These are phyloP conservation scores for Nemania diffusa DNA, from an alignment of 2,329 filamentous ascomycete species.

Conservation along the genomic window DNA sequence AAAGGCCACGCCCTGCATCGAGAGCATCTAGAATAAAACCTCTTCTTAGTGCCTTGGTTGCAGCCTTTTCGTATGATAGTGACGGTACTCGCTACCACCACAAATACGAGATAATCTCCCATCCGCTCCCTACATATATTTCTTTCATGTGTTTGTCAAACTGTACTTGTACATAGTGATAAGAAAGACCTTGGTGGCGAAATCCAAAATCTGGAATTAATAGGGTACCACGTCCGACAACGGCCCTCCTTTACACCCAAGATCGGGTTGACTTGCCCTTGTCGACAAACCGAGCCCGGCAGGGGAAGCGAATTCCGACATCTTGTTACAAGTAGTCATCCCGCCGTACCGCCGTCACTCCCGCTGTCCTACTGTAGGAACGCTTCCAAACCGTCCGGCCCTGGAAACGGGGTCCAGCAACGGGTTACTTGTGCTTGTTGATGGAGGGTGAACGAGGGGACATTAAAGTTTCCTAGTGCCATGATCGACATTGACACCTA, in stretches of 20 bases:
- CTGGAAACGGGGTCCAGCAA: conserved; percentile 16
- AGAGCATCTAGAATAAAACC: conserved; percentile 11
- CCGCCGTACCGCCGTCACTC: background rate
- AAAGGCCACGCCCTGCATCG: conserved; percentile 27
- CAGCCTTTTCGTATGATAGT: conserved; percentile 17
- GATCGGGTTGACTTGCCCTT: conserved; percentile 9
- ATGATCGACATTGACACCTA: conserved; percentile 31
- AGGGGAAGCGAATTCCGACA: conserved; percentile 4
- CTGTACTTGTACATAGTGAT: conserved; percentile 24
- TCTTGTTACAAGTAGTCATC: background rate
- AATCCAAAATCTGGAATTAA: conserved; percentile 10
- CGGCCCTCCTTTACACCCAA: conserved; percentile 37
- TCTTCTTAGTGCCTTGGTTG: conserved; percentile 18
- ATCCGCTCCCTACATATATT: background rate
- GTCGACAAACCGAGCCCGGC: background rate
- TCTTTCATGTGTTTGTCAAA: conserved; percentile 11
- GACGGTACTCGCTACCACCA: conserved; percentile 3
- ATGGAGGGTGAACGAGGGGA: conserved; percentile 31
- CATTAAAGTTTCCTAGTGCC: conserved; percentile 14
- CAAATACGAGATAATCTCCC: conserved; percentile 23
- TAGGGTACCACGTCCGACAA: conserved; percentile 34
- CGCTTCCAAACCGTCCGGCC: background rate
- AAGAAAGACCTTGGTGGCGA: conserved; percentile 30
- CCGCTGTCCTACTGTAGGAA: conserved; percentile 1
- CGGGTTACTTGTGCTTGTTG: conserved; percentile 6